Evolutionary conservation across 2,329 filamentous ascomycete genomes (phyloP), one percentile per base, ranked within the genome.

Genomic region (Ophiostoma sp.): DNA sequence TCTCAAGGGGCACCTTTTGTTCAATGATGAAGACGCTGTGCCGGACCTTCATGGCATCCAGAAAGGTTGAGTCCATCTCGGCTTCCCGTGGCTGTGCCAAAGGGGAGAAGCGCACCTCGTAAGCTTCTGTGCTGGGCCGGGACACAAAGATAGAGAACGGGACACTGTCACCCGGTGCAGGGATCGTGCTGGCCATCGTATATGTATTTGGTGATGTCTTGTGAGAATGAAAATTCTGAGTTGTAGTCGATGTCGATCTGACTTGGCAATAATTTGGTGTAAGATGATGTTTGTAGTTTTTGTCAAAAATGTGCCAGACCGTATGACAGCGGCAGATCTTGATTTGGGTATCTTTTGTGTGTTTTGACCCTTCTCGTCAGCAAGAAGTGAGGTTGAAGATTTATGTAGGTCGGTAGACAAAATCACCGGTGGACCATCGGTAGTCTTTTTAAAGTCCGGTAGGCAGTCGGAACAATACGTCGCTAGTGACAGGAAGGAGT

Each of bases 41-140:
- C 48, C 90, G 88, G 59, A 92, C 86, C 70, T 83, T 81, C 89
- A 92, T 91, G 75, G 88, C 88, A 76, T 91, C 88, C 66, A 87
- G 81, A 81, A 94, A 93, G 55, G 84, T 78, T 39, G 81, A 78
- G 0, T 91, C 87, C 75, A 90, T 82, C 36, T 80, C 78, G 1
- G 80, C 25, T 0, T 83, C 80, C 77, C 90, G 88, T 72, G 82
- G 76, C 71, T 72, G 69, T 2, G 1, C 68, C 19, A 4, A 78
- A n/a, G 82, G 79, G 0, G 82, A 79, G 8, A 78, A 78, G 15
- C 78, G 81, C 42, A 80, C 79, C 76, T 85, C 80, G 48, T 77
- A 79, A 45, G 86, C 86, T 79, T 63, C 57, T 1, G 75, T 52
- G 36, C 25, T 71, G 15, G 74, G 71, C 42, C 42, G 74, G 1